Percentiles rank a stretch among this genome's conserved stretches.
Evolutionary conservation across 768 basidiomycete species (phyloP).

Genomic region (Tylopilus sp.): DNA sequence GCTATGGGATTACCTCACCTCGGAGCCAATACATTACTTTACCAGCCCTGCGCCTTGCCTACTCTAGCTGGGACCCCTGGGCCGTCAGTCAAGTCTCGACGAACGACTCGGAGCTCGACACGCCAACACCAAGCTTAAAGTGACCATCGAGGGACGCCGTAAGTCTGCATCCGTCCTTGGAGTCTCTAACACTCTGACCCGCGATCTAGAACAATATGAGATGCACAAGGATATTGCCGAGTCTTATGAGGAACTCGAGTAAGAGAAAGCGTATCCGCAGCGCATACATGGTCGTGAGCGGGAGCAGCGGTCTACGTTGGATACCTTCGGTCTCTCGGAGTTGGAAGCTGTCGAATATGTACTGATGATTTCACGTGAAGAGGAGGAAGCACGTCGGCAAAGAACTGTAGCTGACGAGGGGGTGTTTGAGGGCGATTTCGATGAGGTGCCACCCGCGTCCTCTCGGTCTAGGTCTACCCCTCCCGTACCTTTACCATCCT

Average conservation of each 20-base stretch:
- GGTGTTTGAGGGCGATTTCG: constrained; percentile 52
- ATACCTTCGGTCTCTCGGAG: constrained; percentile 69
- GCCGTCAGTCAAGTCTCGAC: constrained; percentile 57
- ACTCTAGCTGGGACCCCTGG: constrained; percentile 36
- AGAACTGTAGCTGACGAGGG: constrained; percentile 43
- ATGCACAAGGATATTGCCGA: constrained; percentile 62
- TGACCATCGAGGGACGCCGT: constrained; percentile 46
- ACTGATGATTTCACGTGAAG: constrained; percentile 82
- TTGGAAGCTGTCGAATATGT: constrained; percentile 75
- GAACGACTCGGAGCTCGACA: constrained; percentile 41
- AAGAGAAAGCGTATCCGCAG: constrained; percentile 42
- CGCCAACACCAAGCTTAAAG: constrained; percentile 24
- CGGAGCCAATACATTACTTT: constrained; percentile 56
- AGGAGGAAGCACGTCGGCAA: constrained; percentile 38
- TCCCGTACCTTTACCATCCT: constrained; percentile 4
- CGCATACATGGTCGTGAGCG: constrained; percentile 45
- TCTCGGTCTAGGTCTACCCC: constrained; percentile 8
- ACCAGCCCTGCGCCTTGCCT: constrained; percentile 41
- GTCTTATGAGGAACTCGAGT: constrained; percentile 47
- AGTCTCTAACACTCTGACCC: not conserved
- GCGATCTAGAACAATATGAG: constrained; percentile 56
- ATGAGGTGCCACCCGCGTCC: constrained; percentile 17
- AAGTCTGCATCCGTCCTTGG: constrained; percentile 18
- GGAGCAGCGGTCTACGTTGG: constrained; percentile 56
- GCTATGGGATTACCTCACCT: constrained; percentile 63